Conservation (phyloP, 2,329 filamentous ascomycete species). For the Cladosporium phlei region DNA sequence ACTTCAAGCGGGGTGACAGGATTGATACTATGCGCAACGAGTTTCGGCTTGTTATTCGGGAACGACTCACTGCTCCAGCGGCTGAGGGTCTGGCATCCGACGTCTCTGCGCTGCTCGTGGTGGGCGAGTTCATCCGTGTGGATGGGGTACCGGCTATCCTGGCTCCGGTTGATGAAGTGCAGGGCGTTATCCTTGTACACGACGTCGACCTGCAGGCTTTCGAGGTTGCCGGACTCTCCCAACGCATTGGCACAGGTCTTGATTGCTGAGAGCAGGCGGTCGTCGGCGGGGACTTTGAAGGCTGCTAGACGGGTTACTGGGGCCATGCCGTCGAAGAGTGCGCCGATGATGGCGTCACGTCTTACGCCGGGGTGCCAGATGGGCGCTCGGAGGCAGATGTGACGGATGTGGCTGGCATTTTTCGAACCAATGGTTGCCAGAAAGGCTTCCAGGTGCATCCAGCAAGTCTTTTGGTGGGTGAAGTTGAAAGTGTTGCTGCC, state of each 20-base stretch:
- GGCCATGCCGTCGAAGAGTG: background rate
- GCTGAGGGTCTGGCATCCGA: no score
- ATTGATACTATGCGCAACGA: no score
- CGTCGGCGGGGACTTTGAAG: background rate
- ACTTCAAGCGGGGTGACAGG: background rate
- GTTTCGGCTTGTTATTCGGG: no score
- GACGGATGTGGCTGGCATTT: background rate
- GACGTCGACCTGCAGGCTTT: background rate
- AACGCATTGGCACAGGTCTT: background rate
- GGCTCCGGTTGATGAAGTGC: background rate
- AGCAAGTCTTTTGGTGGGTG: background rate
- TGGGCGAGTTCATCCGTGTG: background rate
- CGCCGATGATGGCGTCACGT: background rate
- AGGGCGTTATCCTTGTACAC: background rate
- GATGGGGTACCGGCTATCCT: background rate
- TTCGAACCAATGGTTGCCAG: background rate
- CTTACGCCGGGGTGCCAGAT: background rate
- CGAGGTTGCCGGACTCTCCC: background rate
- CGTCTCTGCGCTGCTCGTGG: background rate
- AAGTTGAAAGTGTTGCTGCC: background rate
- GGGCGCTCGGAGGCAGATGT: background rate
- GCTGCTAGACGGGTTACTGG: background rate
- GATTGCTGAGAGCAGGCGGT: background rate
- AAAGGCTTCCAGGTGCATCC: background rate
- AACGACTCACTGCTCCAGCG: no score